Evolutionary conservation across 768 basidiomycete species (phyloP), one percentile per base, ranked within the genome.

Genomic region (Galerina sulciceps): DNA sequence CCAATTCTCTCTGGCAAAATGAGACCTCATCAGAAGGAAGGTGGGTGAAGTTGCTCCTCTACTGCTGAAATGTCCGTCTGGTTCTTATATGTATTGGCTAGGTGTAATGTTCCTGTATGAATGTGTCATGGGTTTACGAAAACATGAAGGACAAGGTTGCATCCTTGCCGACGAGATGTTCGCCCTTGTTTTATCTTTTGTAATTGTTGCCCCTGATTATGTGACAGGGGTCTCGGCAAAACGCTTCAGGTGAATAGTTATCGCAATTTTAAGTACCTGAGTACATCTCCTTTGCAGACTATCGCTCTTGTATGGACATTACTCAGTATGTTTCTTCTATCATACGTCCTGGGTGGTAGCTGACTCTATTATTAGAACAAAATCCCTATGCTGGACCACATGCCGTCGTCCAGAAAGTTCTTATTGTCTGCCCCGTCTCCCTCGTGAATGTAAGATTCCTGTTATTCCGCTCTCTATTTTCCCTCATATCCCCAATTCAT

Each of bases 131-230:
- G 96, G 95, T 10, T 76, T 97, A 67, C 83, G 92, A 53, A 91
- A 88, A 70, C 92, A 94, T 60, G 94, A 96, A 72, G 91, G 94
- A 1, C 86, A 92, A 68, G 96, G 96, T 1, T 96, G 94, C 65
- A 97, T 99, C 63, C 82, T 99, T 35, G 97, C 96, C 1, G 97
- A 99, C 73, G 97, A 99, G 67, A 96, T 97, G 94, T 93, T 61
- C 48, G 71, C 55, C 10, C 53, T 6, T 45, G n/a, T 15, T 47
- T 35, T 23, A 52, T 34, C 40, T 42, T 14, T 20, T 53, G 13
- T 17, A 6, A 2, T 11, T 31, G 11, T 18, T 8, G 55, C 57
- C 69, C 17, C 59, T 57, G 53, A 35, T 17, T 6, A 2, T 52
- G 8, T 35, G 58, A 36, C 17, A 79, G 96, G 96, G 96, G 96